A percentile compares a stretch with the other conserved stretches of the same genome.
phyloP scores from a whole-genome alignment of 2,329 filamentous ascomycete species.

The Lizonia empirigonia region DNA sequence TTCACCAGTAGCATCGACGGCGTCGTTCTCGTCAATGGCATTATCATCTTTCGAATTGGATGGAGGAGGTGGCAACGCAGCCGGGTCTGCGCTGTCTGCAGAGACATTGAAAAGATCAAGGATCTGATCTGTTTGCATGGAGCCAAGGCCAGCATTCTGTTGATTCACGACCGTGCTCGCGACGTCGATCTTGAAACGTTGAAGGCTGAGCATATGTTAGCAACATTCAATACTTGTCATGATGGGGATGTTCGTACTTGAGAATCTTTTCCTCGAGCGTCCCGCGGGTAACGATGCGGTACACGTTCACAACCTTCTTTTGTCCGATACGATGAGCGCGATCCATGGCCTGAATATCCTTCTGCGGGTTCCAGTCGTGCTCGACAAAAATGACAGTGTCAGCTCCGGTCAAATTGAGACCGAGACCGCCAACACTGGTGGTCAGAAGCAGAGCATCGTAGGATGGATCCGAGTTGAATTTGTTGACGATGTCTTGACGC shows the following conservation, averaged over 20 bases:
- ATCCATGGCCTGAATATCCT: constrained; percentile 98
- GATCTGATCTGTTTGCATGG: constrained; percentile 99
- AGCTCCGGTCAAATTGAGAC: constrained; percentile 92
- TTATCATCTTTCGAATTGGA: constrained; percentile 69
- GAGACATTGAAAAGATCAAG: constrained; percentile 89
- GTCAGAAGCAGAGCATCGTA: constrained; percentile 94
- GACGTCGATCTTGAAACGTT: constrained; percentile 99
- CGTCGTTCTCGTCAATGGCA: constrained; percentile 84
- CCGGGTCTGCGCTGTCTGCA: constrained; percentile 59
- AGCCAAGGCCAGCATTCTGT: constrained; percentile 90
- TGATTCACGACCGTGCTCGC: constrained; percentile 98
- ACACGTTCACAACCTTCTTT: constrained; percentile 99
- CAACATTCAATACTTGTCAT: neutral
- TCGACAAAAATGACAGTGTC: constrained; percentile 99
- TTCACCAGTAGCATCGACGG: constrained; percentile 79
- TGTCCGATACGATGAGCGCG: constrained; percentile 97
- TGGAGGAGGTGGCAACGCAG: constrained; percentile 58
- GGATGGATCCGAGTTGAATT: constrained; percentile 96
- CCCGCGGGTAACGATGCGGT: constrained; percentile 92
- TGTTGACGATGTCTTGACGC: constrained; percentile 97
- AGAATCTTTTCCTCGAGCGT: constrained; percentile 99
- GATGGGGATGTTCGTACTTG: constrained; percentile 58
- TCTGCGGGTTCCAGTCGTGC: constrained; percentile 99
- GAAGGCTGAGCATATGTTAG: constrained; percentile 64
- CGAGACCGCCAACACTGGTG: constrained; percentile 91